Conservation (phyloP, 345 rosid genomes). For the Dimocarpus longan region DNA sequence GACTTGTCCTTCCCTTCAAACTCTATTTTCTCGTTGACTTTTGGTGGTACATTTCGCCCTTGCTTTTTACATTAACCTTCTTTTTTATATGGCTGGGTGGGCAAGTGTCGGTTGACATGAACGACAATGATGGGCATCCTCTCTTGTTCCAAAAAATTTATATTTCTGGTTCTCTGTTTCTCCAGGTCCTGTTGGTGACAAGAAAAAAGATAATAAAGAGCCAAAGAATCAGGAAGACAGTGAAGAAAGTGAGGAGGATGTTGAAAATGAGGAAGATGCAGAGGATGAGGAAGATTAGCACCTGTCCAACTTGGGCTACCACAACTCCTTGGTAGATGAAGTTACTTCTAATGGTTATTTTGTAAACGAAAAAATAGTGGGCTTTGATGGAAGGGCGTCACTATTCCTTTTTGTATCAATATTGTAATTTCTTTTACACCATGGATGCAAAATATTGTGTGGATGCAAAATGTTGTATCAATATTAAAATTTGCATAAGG, state of each 20-base stretch:
- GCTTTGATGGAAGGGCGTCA: background rate
- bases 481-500: background rate
- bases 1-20: background rate
- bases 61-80: too few species aligned
- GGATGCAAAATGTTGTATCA: too few species aligned
- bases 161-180: background rate
- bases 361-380: slow-evolving; percentile 2
- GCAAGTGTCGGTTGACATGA: too few species aligned
- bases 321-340: background rate
- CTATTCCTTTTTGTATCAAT: too few species aligned
- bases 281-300: slow-evolving; percentile 31
- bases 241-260: slow-evolving; percentile 12
- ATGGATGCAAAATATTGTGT: background rate
- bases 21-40: too few species aligned
- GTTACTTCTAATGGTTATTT: background rate
- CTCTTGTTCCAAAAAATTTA: background rate
- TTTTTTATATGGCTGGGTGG: too few species aligned
- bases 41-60: too few species aligned
- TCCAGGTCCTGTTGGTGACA: slow-evolving; percentile 30
- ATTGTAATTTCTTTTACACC: background rate
- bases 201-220: slow-evolving; percentile 24
- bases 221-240: slow-evolving; percentile 14
- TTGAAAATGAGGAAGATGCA: slow-evolving; percentile 5
- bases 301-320: background rate
- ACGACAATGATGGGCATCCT: too few species aligned